Evolutionary conservation across 2,329 filamentous ascomycete genomes (phyloP).

Genomic region (Trichophyton benhamiae): DNA sequence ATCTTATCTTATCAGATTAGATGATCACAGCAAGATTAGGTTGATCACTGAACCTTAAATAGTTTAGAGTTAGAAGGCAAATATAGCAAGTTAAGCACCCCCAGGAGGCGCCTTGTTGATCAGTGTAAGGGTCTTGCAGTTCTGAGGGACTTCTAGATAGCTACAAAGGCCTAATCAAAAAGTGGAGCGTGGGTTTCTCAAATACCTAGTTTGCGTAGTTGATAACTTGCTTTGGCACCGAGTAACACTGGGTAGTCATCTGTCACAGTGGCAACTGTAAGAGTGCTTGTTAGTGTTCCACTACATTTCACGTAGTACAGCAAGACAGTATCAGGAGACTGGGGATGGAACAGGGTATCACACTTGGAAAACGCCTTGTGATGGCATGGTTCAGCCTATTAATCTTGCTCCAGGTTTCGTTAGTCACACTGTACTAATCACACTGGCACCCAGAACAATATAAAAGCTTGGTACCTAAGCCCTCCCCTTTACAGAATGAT

Average conservation of each 20-base stretch:
- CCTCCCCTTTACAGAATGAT: not conserved
- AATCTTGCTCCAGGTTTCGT: too few species aligned
- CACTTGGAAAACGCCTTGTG: not conserved
- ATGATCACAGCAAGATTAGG: not conserved
- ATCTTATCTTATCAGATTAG: slow-evolving; percentile 4
- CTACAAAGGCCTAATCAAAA: not conserved
- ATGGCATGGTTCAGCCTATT: not conserved
- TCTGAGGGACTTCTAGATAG: not conserved
- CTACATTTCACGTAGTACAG: not conserved
- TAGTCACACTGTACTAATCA: not conserved
- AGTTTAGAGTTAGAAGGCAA: too few species aligned
- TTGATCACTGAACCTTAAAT: too few species aligned
- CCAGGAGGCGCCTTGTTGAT: too few species aligned
- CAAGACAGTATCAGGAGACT: not conserved
- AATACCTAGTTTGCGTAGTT: not conserved
- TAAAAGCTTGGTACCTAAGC: not conserved
- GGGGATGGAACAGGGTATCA: not conserved
- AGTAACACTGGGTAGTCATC: not conserved
- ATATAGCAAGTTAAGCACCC: too few species aligned
- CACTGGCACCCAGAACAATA: not conserved
- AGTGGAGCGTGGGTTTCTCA: not conserved
- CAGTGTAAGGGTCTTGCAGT: not conserved
- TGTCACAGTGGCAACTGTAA: not conserved
- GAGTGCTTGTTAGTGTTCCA: not conserved
- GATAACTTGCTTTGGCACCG: not conserved